phyloP scores from a whole-genome alignment of 306 rosid genomes.

The Crotalaria pallida region DNA sequence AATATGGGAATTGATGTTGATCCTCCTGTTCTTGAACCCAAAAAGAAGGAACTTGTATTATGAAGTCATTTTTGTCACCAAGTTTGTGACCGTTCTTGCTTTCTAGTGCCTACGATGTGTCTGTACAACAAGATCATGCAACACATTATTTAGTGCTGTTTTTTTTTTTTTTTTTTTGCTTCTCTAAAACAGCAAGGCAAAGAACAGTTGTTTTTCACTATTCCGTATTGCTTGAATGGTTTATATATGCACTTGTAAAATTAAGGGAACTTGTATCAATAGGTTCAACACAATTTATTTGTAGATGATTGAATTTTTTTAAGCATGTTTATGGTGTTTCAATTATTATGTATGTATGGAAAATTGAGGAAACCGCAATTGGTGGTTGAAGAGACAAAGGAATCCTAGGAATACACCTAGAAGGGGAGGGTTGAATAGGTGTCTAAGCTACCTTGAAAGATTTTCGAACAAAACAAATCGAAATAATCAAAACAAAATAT shows the following conservation, averaged over 20 bases:
- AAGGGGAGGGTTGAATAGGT: no score
- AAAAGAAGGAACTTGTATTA: conserved; percentile 51
- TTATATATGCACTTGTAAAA: not conserved
- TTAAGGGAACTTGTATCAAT: not conserved
- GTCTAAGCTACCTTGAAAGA: no score
- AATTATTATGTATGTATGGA: no score
- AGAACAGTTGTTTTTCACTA: not conserved
- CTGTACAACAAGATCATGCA: not conserved
- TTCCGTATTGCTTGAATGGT: not conserved
- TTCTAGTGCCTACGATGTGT: not conserved
- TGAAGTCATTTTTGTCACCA: not conserved
- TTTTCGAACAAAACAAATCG: no score
- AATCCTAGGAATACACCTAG: no score
- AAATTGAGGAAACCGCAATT: no score
- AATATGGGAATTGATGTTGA: conserved; percentile 98
- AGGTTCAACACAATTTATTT: no score
- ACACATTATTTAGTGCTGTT: conserved; percentile 3
- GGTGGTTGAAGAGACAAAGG: no score
- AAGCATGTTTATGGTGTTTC: no score
- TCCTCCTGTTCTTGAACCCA: conserved; percentile 84
- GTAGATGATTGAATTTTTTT: no score
- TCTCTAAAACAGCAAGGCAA: not conserved
- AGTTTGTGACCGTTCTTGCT: conserved; percentile 9
- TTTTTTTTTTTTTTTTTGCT: conserved; percentile 14
- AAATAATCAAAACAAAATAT: no score